Evolutionary conservation across 257 asterid species (phyloP).

Genomic region (Solanum tacnaense): DNA sequence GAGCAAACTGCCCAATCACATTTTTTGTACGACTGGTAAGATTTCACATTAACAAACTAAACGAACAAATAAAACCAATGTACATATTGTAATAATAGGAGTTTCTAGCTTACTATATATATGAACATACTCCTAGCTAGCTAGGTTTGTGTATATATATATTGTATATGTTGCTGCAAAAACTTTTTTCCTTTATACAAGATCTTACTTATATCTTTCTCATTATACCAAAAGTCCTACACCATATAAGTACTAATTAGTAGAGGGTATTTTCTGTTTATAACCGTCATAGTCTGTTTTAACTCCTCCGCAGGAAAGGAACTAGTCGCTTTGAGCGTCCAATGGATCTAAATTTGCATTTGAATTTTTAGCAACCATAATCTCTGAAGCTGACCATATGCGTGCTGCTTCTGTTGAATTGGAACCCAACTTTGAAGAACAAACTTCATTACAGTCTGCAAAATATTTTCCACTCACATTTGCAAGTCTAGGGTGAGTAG

Average conservation of each 20-base stretch:
- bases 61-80: background rate
- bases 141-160: background rate
- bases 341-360: slow-evolving; percentile 8
- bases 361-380: slow-evolving; percentile 32
- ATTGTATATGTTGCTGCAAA: background rate
- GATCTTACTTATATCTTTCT: background rate
- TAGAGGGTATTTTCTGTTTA: background rate
- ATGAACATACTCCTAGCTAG: background rate
- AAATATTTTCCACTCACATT: slow-evolving; percentile 66
- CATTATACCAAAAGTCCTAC: background rate
- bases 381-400: slow-evolving; percentile 69
- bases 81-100: background rate
- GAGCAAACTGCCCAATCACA: background rate
- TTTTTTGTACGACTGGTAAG: background rate
- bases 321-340: background rate
- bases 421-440: slow-evolving; percentile 61
- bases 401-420: slow-evolving; percentile 50
- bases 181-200: background rate
- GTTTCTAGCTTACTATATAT: background rate
- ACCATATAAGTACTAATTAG: background rate
- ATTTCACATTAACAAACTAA: background rate
- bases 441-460: slow-evolving; percentile 81
- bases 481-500: slow-evolving; percentile 53
- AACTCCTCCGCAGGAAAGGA: background rate
- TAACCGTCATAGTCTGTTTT: background rate